Evolutionary conservation across 2,329 filamentous ascomycete genomes (phyloP).

Genomic region (Colletotrichum sp.): DNA sequence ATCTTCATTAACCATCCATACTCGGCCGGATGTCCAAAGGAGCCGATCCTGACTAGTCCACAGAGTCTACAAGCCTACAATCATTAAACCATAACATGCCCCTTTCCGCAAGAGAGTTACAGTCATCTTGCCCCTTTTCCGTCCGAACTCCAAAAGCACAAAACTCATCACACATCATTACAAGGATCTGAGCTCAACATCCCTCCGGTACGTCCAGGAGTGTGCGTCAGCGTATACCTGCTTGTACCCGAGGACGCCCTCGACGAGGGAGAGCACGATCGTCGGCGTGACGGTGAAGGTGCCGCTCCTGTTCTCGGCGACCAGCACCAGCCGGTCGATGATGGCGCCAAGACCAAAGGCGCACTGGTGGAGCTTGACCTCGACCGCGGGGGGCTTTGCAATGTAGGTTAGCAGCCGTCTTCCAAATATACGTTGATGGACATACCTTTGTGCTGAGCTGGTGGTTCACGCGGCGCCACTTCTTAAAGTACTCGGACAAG

Average conservation of each 20-base stretch:
- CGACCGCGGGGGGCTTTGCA: conserved; percentile 44
- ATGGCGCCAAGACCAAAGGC: conserved; percentile 48
- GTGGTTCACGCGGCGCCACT: conserved; percentile 51
- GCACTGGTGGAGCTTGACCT: conserved; percentile 47
- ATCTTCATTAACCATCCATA: not conserved
- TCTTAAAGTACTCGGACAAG: conserved; percentile 50
- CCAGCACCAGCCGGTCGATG: conserved; percentile 48
- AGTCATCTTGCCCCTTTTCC: not conserved
- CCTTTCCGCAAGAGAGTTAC: not conserved
- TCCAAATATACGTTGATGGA: not conserved
- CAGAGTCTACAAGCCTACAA: not conserved
- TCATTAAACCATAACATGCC: not conserved
- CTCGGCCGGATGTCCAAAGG: not conserved
- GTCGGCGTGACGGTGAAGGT: conserved; percentile 43
- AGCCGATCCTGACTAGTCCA: not conserved
- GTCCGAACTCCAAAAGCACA: not conserved
- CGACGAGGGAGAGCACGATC: conserved; percentile 50
- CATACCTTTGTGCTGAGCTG: conserved; percentile 37
- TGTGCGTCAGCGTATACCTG: conserved; percentile 26
- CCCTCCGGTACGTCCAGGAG: conserved; percentile 22
- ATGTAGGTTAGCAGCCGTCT: not conserved
- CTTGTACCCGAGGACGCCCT: conserved; percentile 52
- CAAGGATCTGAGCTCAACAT: conserved; percentile 7
- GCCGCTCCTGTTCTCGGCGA: conserved; percentile 34
- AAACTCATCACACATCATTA: not conserved